Base-by-base conservation (phyloP, 225 moss, liverwort and hornwort species). In the Anthoceros angustus region DNA sequence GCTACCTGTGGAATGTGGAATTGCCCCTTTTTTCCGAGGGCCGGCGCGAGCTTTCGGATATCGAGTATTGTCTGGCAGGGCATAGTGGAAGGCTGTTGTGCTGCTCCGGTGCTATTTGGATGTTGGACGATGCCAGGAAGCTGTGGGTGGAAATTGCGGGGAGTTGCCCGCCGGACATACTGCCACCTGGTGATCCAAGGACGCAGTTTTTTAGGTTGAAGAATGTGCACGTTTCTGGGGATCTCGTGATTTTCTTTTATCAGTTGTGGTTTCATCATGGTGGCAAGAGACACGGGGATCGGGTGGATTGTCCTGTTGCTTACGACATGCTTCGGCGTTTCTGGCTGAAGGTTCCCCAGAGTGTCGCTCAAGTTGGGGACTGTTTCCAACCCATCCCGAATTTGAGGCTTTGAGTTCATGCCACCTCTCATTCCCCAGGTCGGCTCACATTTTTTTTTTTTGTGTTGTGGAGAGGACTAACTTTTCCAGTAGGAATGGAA, bases 221-320 rank as follows among this genome's bases (percentile, higher is more conserved):
- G 49, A 50, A 50, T 14, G 49, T 50, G 49, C 49, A 50, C 5
- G 49, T 50, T 50, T 14, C 49, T 50, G 49, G 49, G 49, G 49
- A 50, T 20, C 49, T 50, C 8, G 49, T 50, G 5, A 20, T 50
- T 20, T 16, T 7, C 49, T 50, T 50, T 20, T 20, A 50, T 20
- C 8, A 50, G 10, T 5, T 50, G 49, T 14, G 4, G 16, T 14
- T 16, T 16, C 49, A 20, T 14, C 49, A 20, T 50, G 49, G 49
- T n/a, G n/a, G n/a, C n/a, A n/a, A n/a, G 8, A 50, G 20, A 20
- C 4, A 14, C 10, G 7, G 49, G 16, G 7, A 8, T 11, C 7
- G 4, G 15, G 49, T 7, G 49, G 7, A 50, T 16, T 50, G 14
- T 20, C 49, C 49, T 11, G 49, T 50, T 8, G 49, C 49, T 50